A percentile compares a stretch with the other conserved stretches of the same genome.
These are phyloP conservation scores for Pyrenochaeta sp. DNA, from an alignment of 2,329 filamentous ascomycete species.

Conservation along the genomic window DNA sequence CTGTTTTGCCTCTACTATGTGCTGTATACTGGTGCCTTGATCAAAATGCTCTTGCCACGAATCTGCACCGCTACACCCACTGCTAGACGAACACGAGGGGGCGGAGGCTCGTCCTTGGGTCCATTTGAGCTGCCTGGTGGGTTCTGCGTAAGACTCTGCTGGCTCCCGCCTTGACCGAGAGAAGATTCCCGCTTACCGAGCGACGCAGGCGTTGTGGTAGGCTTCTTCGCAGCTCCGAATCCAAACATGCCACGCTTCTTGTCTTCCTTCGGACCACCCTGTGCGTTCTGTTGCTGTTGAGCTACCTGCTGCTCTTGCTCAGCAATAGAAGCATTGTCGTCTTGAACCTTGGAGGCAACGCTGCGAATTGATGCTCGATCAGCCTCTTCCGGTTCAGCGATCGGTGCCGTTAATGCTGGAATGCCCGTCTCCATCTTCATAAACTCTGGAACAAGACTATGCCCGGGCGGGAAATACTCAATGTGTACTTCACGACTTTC, in stretches of 20 bases:
- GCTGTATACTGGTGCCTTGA: conserved; percentile 58
- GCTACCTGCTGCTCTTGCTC: conserved; percentile 41
- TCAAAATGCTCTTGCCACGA: conserved; percentile 56
- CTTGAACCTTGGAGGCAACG: conserved; percentile 36
- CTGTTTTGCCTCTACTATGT: conserved; percentile 26
- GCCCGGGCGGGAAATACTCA: conserved; percentile 81
- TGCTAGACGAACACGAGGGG: conserved; percentile 56
- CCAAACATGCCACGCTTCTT: conserved; percentile 54
- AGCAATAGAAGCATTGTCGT: conserved; percentile 35
- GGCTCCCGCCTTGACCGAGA: conserved; percentile 47
- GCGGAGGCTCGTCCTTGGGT: conserved; percentile 48
- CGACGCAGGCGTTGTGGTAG: conserved; percentile 33
- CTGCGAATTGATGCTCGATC: conserved; percentile 50
- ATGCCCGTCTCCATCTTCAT: conserved; percentile 82
- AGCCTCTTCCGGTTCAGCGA: conserved; percentile 50
- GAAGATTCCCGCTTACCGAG: conserved; percentile 51
- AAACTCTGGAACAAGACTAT: conserved; percentile 70
- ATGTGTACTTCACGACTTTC: conserved; percentile 92
- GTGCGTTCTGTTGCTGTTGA: conserved; percentile 42
- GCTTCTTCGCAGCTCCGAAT: conserved; percentile 51
- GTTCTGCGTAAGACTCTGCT: conserved; percentile 43
- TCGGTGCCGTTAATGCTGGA: conserved; percentile 54
- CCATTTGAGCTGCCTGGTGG: conserved; percentile 51
- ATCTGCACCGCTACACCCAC: conserved; percentile 58
- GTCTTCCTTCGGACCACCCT: conserved; percentile 37